These are phyloP conservation scores for Raffaelea ambrosiae DNA, from an alignment of 2,329 filamentous ascomycete genomes.

Conservation along the genomic window DNA sequence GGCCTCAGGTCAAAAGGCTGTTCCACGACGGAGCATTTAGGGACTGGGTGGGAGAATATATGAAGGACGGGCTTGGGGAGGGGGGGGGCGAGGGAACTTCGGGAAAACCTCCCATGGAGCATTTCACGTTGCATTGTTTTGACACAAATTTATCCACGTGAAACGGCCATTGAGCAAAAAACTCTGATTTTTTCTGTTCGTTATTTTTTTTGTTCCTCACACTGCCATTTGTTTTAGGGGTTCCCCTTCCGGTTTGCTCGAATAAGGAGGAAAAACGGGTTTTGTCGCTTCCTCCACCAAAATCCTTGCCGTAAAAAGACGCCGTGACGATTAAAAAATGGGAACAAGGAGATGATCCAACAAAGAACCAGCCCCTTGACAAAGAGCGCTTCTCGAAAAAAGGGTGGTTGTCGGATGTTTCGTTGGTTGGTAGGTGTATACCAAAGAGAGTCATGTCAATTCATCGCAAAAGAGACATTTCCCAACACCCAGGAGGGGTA, in stretches of 20 bases:
- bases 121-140: slow-evolving; percentile 47
- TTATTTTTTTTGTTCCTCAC: slow-evolving; percentile 11
- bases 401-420: no score
- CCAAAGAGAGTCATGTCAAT: no score
- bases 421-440: no score
- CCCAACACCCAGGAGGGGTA: no score
- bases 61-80: slow-evolving; percentile 1
- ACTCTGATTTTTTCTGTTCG: slow-evolving; percentile 22
- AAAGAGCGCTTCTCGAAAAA: no score
- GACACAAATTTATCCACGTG: slow-evolving; percentile 27
- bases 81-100: slow-evolving; percentile 37
- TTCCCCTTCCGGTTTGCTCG: slow-evolving; percentile 7
- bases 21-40: neutral
- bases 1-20: no score
- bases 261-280: slow-evolving; percentile 2
- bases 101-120: slow-evolving; percentile 70
- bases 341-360: no score
- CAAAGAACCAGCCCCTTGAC: no score
- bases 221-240: neutral
- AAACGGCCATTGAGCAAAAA: slow-evolving; percentile 62
- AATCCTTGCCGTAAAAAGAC: slow-evolving; percentile 5
- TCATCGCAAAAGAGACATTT: no score
- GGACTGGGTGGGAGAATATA: slow-evolving; percentile 1
- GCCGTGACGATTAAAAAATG: no score
- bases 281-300: slow-evolving; percentile 5